Evolutionary conservation across 2,329 filamentous ascomycete species (phyloP).

Genomic region (Aspergillus pseudoviridinutans): DNA sequence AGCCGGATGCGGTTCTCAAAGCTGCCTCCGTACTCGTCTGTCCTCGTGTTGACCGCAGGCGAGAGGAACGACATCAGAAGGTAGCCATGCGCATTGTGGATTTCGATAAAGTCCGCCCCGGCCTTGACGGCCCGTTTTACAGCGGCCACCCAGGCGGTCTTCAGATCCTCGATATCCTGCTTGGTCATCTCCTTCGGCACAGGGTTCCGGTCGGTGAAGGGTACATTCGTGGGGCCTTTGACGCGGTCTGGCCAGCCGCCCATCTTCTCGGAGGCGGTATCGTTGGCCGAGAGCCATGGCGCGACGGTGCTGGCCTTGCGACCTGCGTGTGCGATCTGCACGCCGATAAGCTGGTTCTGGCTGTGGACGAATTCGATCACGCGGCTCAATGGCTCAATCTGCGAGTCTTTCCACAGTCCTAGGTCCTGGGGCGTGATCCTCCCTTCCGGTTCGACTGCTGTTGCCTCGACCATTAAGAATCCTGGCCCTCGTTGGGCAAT

Average conservation of each 20-base stretch:
- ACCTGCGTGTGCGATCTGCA: constrained; percentile 81
- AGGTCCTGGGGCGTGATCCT: constrained; percentile 65
- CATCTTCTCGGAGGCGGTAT: constrained; percentile 45
- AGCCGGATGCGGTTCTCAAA: constrained; percentile 64
- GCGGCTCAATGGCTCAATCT: constrained; percentile 64
- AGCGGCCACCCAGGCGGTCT: constrained; percentile 57
- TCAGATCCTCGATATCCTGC: constrained; percentile 62
- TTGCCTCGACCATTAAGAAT: constrained; percentile 75
- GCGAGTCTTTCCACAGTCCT: constrained; percentile 76
- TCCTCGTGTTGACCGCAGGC: constrained; percentile 66
- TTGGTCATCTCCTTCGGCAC: constrained; percentile 64
- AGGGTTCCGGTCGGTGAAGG: constrained; percentile 60
- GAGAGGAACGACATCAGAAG: constrained; percentile 67
- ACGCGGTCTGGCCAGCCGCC: constrained; percentile 55
- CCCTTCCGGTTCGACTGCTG: constrained; percentile 68
- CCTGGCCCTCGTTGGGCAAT: constrained; percentile 72
- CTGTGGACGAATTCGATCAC: constrained; percentile 76
- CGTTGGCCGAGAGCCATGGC: constrained; percentile 40
- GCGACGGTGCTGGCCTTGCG: constrained; percentile 57
- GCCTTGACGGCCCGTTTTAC: constrained; percentile 60
- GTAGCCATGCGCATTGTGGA: constrained; percentile 77
- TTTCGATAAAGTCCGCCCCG: constrained; percentile 73
- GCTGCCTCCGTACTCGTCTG: constrained; percentile 50
- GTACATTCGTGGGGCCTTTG: constrained; percentile 54
- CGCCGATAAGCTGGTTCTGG: constrained; percentile 70